Evolutionary conservation across 257 asterid genomes (phyloP), one percentile per base, ranked within the genome.

Genomic region (Nicotiana tabacum): DNA sequence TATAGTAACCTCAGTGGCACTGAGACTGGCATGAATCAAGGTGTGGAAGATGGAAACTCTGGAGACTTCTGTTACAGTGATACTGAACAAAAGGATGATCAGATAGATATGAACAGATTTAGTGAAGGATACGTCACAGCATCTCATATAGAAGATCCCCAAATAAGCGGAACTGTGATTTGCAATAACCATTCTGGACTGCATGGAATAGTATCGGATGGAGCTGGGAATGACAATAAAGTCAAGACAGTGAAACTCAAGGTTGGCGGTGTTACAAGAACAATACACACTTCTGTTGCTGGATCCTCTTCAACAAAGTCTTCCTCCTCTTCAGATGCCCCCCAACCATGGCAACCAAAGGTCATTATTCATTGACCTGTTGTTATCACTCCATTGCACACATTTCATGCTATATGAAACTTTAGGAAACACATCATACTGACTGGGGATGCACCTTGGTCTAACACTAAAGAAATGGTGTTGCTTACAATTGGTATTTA

Each of bases 241-340:
- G 79, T 91, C 70, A 92, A 82, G 87, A 91, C 84, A 87, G 91
- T 94, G 17, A 92, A 87, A 85, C 98, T 94, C 83, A 94, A 94
- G 88, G 92, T 94, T 81, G 98, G 98, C 35, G 95, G 96, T 87
- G 95, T 92, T 78, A 90, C 96, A 6, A 93, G 85, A 82, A 91
- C 95, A 35, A 88, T 94, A 85, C 91, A 91, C 81, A 70, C 91
- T 79, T 85, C 91, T 67, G 84, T 85, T 83, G 88, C 88, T 83
- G 94, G 91, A 65, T 85, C 90, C 81, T 89, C 91, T 58, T 84
- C 85, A 15, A 58, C 84, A 1, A 90, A 85, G 87, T 86, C 90
- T 78, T 85, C 89, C 61, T 80, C 81, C 81, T 83, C 84, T 83
- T 82, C 91, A 66, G 92, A 89, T 78, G 58, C 84, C 27, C 51